A percentile compares a stretch with the other conserved stretches of the same genome.
phyloP scores from a whole-genome alignment of 2,329 filamentous ascomycete genomes.

The Trichoderma harzianum region DNA sequence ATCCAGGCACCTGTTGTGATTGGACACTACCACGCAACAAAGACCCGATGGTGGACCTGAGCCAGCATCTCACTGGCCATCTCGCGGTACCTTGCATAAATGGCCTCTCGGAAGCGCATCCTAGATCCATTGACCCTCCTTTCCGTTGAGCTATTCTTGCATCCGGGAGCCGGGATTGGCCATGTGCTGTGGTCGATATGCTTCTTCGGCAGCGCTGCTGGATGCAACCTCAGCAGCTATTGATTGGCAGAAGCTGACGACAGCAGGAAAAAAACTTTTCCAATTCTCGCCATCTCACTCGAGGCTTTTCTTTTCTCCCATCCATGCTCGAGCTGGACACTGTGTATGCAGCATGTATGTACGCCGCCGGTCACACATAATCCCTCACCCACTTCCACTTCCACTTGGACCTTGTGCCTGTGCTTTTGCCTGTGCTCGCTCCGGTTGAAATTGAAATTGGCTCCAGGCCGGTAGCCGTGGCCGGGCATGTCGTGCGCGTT shows the following conservation, averaged over 20 bases:
- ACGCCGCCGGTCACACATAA: not conserved
- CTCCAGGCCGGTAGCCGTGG: not conserved
- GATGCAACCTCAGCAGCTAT: constrained; percentile 8
- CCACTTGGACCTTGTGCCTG: not conserved
- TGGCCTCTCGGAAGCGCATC: constrained; percentile 17
- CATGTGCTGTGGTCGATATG: constrained; percentile 14
- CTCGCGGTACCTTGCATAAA: constrained; percentile 22
- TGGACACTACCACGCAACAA: constrained; percentile 17
- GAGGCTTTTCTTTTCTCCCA: not conserved
- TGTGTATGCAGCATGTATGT: not conserved
- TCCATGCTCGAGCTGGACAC: not conserved
- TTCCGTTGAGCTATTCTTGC: constrained; percentile 17
- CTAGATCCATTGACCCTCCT: constrained; percentile 15
- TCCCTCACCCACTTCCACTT: constrained; percentile 8
- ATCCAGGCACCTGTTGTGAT: constrained; percentile 24
- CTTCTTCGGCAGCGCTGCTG: not conserved
- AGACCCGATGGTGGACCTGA: constrained; percentile 18
- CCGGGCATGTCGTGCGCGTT: not conserved
- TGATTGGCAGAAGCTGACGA: not conserved
- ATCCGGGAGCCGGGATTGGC: constrained; percentile 14
- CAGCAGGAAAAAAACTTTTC: not conserved
- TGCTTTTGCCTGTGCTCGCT: not conserved
- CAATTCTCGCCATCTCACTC: not conserved
- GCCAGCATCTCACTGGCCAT: constrained; percentile 21
- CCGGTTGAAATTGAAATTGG: not conserved